Percentiles rank a stretch among this genome's conserved stretches.
Conservation (phyloP, 208 protist genomes). For the Lotmaria passim region DNA sequence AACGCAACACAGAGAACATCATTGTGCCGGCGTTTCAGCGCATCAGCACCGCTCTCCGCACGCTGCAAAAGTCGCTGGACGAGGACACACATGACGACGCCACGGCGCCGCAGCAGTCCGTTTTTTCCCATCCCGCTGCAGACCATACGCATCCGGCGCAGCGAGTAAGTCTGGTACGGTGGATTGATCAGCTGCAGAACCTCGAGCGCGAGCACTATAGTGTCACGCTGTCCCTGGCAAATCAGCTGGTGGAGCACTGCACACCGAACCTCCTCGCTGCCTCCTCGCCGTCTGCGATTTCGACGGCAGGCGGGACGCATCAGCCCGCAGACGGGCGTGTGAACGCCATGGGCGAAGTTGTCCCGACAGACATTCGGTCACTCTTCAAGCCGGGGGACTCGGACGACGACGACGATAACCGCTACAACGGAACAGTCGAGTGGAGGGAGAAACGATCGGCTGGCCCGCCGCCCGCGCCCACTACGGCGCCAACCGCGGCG, state of each 20-base stretch:
- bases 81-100: background rate
- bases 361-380: conserved; percentile 1
- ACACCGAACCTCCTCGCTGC: conserved; percentile 7
- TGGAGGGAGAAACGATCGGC: conserved; percentile 1
- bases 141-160: background rate
- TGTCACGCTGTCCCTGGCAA: conserved; percentile 40
- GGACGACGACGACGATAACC: conserved; percentile 16
- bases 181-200: conserved; percentile 63
- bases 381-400: conserved; percentile 28
- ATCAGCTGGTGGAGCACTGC: conserved; percentile 26
- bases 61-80: conserved; percentile 37
- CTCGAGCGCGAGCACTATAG: conserved; percentile 67
- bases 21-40: conserved; percentile 64
- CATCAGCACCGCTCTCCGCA: conserved; percentile 55
- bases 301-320: too few species aligned
- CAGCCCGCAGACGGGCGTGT: too few species aligned
- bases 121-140: too few species aligned
- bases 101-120: too few species aligned
- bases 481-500: background rate
- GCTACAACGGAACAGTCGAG: conserved; percentile 3
- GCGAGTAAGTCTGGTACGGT: conserved; percentile 14
- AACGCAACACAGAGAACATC: conserved; percentile 41
- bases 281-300: too few species aligned
- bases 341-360: background rate
- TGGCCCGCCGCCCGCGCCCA: background rate